Percentiles rank a stretch among this genome's conserved stretches.
phyloP scores from a whole-genome alignment of 2,329 filamentous ascomycete genomes.

The Fusarium haematococcum region DNA sequence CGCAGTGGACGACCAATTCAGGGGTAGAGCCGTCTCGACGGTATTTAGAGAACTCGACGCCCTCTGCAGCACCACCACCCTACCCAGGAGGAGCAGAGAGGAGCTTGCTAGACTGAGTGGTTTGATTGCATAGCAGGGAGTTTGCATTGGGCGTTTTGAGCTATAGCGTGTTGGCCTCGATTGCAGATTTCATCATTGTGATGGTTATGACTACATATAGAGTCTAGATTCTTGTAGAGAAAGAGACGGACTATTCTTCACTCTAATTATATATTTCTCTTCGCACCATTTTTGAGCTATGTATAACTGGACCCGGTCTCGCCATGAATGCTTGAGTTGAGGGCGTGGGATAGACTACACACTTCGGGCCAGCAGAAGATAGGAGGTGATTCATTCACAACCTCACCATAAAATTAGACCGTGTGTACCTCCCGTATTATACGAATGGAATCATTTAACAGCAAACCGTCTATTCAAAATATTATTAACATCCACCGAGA shows the following conservation, averaged over 20 bases:
- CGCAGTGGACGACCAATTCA: conserved; percentile 48
- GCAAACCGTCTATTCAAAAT: fast-evolving
- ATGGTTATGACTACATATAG: conserved; percentile 13
- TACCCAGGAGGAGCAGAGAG: conserved; percentile 15
- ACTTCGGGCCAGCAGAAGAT: not conserved
- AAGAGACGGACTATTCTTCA: not conserved
- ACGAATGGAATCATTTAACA: not conserved
- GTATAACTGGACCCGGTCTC: no score
- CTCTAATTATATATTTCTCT: not conserved
- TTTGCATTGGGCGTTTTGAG: conserved; percentile 5
- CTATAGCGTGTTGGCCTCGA: conserved; percentile 11
- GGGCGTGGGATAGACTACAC: no score
- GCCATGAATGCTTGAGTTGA: no score
- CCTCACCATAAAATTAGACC: not conserved
- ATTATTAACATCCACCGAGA: not conserved
- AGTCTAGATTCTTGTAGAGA: conserved; percentile 27
- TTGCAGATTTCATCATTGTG: conserved; percentile 2
- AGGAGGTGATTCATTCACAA: not conserved
- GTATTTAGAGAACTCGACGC: conserved; percentile 8
- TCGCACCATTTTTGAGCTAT: no score
- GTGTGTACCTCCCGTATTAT: fast-evolving
- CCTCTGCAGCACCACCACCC: conserved; percentile 22
- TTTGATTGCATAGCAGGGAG: conserved; percentile 28
- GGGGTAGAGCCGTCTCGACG: conserved; percentile 13
- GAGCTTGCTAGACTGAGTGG: conserved; percentile 40